Conservation (phyloP, 75 land plant species). For the Selaginella tamariscina region DNA sequence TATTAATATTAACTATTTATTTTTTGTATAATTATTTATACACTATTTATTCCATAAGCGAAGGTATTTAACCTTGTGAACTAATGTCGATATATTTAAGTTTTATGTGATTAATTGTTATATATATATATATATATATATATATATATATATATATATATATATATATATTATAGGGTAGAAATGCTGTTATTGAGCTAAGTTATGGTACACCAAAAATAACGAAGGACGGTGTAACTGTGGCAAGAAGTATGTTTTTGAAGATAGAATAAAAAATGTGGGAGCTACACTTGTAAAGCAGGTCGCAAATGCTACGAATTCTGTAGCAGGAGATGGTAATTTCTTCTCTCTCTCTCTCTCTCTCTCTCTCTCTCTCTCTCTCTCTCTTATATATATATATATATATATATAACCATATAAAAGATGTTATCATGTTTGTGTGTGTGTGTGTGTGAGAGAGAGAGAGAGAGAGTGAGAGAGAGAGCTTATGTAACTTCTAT, state of each 20-base stretch:
- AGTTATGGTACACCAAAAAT: slow-evolving; percentile 80
- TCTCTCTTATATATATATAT: not conserved
- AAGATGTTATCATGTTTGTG: not conserved
- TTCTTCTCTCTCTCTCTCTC: slow-evolving; percentile 2
- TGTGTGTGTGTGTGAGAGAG: not conserved
- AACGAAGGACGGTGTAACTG: slow-evolving; percentile 88
- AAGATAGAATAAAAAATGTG: slow-evolving; percentile 59
- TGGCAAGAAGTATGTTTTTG: slow-evolving; percentile 77
- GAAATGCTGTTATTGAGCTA: slow-evolving; percentile 71
- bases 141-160: too few species aligned
- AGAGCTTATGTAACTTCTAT: too few species aligned
- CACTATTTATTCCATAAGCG: too few species aligned
- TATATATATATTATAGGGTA: too few species aligned
- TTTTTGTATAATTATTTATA: too few species aligned
- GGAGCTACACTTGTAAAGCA: slow-evolving; percentile 84
- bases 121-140: too few species aligned
- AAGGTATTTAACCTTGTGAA: too few species aligned
- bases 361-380: not conserved
- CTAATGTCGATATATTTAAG: too few species aligned
- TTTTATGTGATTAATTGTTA: too few species aligned
- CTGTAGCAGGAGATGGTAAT: slow-evolving; percentile 81
- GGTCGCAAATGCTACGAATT: slow-evolving; percentile 93
- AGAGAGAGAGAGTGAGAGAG: not conserved
- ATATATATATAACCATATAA: not conserved
- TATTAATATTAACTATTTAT: too few species aligned